Evolutionary conservation across 169 alveolate genomes (phyloP).

Genomic region (Haemoproteus tartakovskyi): DNA sequence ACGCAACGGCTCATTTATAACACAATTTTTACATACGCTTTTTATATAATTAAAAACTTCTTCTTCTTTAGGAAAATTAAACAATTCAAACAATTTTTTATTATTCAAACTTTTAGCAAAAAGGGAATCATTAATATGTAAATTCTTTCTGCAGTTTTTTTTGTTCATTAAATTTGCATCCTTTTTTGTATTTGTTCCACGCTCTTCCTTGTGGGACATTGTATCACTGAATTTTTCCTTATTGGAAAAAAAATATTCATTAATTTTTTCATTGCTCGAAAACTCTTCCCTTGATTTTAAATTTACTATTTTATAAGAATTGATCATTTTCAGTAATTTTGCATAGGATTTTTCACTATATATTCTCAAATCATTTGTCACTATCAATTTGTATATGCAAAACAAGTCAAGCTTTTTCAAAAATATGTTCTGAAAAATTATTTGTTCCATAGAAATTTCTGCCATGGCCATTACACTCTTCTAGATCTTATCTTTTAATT

Average conservation of each 20-base stretch:
- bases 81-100: conserved; percentile 23
- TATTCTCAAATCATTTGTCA: conserved; percentile 63
- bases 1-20: conserved; percentile 42
- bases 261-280: conserved; percentile 16
- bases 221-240: neutral
- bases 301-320: conserved; percentile 10
- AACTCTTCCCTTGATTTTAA: conserved; percentile 6
- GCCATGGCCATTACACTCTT: no score
- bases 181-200: neutral
- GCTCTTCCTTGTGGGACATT: neutral
- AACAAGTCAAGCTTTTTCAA: conserved; percentile 69
- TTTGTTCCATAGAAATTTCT: conserved; percentile 62
- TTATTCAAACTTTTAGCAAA: conserved; percentile 32
- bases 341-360: conserved; percentile 53
- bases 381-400: conserved; percentile 66
- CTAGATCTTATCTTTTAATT: no score
- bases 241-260: conserved; percentile 1
- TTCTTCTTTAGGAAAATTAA: conserved; percentile 25
- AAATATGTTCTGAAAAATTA: conserved; percentile 58
- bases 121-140: conserved; percentile 22
- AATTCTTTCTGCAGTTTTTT: neutral
- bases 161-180: neutral
- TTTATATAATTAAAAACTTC: conserved; percentile 30
- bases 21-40: conserved; percentile 1
- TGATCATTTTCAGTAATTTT: conserved; percentile 13